These are phyloP conservation scores for Malus hybrid DNA, from an alignment of 331 rosid genomes.

Conservation along the genomic window DNA sequence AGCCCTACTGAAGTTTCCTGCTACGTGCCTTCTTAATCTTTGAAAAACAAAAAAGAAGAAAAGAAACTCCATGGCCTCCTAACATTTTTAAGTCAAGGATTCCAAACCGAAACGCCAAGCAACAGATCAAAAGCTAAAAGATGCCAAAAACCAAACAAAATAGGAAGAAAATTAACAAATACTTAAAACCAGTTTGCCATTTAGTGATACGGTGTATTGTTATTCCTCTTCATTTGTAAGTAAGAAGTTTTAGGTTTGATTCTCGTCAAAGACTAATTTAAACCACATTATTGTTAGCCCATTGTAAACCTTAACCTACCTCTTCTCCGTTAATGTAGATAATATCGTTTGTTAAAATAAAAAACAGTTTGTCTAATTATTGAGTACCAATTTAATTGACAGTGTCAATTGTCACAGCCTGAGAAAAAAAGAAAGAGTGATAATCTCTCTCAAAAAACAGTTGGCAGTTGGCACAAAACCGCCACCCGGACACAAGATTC, in stretches of 20 bases:
- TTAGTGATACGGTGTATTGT: rapidly evolving
- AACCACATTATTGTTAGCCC: too few relatives aligned
- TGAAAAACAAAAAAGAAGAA: too few relatives aligned
- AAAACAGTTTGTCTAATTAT: not conserved
- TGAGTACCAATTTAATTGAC: not conserved
- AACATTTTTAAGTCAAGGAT: not conserved
- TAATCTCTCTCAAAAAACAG: not conserved
- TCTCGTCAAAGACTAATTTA: too few relatives aligned
- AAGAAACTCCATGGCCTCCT: too few relatives aligned
- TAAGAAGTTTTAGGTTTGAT: too few relatives aligned
- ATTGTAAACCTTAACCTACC: rapidly evolving
- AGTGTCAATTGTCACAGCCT: not conserved
- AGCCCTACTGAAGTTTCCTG: too few relatives aligned
- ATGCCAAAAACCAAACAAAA: not conserved
- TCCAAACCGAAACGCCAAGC: constrained; percentile 9
- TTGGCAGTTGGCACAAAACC: constrained; percentile 1
- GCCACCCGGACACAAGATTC: constrained; percentile 1
- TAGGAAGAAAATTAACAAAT: not conserved
- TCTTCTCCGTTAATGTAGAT: rapidly evolving
- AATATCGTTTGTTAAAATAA: too few relatives aligned
- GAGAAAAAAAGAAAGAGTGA: not conserved
- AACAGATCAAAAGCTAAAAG: not conserved
- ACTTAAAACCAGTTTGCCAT: not conserved
- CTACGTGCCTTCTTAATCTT: not conserved
- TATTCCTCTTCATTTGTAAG: too few relatives aligned